A percentile compares a stretch with the other conserved stretches of the same genome.
phyloP scores from a whole-genome alignment of 192 early-diverging fungal genomes.

The Coemansia sp. region DNA sequence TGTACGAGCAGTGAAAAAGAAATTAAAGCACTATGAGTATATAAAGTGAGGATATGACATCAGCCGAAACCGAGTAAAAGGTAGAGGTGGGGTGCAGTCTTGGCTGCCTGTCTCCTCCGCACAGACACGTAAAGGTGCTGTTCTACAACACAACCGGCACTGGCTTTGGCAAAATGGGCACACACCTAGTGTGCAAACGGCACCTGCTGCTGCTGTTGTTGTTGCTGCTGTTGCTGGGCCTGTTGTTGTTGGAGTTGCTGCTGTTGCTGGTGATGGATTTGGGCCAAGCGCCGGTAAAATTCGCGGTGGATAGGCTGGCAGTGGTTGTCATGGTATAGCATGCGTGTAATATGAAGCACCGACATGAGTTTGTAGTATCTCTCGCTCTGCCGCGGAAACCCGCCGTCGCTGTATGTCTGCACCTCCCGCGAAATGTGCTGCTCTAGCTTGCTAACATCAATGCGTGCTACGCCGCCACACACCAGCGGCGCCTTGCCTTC shows the following conservation, averaged over 20 bases:
- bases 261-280: slow-evolving; percentile 52
- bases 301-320: slow-evolving; percentile 52
- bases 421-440: slow-evolving; percentile 44
- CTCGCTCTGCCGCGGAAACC: slow-evolving; percentile 50
- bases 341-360: slow-evolving; percentile 47
- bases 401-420: slow-evolving; percentile 41
- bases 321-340: slow-evolving; percentile 52
- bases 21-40: slow-evolving; percentile 1
- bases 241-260: slow-evolving; percentile 13
- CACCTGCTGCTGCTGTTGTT: slow-evolving; percentile 23
- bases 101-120: no score
- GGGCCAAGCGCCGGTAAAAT: slow-evolving; percentile 46
- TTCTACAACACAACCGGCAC: not conserved
- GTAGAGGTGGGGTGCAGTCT: no score
- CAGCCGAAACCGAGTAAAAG: not conserved
- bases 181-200: slow-evolving; percentile 11
- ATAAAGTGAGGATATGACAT: not conserved
- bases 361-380: slow-evolving; percentile 55
- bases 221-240: slow-evolving; percentile 26
- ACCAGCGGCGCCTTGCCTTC: slow-evolving; percentile 17
- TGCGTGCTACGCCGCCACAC: slow-evolving; percentile 46
- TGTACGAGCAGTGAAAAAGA: slow-evolving; percentile 1
- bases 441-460: slow-evolving; percentile 40
- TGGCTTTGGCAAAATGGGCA: not conserved
- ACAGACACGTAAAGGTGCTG: not conserved